Evolutionary conservation across 2,329 filamentous ascomycete genomes (phyloP).

Genomic region (Verticillium tricorpus): DNA sequence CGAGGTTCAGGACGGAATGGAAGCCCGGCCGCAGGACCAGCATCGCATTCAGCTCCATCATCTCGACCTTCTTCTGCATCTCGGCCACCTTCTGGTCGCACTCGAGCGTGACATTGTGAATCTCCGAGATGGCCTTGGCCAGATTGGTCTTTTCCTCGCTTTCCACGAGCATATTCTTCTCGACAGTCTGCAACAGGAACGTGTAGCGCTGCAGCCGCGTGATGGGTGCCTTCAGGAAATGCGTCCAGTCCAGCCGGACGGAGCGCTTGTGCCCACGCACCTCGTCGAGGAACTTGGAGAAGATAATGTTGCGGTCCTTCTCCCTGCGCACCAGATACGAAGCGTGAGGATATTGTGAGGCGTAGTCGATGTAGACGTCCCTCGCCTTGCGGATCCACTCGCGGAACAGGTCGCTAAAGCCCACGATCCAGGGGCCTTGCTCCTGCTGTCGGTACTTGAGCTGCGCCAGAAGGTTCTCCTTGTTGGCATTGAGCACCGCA

Average conservation of each 20-base stretch:
- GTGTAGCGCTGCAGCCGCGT: slow-evolving; percentile 88
- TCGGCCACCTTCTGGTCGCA: slow-evolving; percentile 92
- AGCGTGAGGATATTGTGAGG: slow-evolving; percentile 79
- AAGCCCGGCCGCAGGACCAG: slow-evolving; percentile 83
- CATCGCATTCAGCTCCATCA: slow-evolving; percentile 79
- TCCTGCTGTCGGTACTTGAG: slow-evolving; percentile 96
- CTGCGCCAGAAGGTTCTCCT: slow-evolving; percentile 85
- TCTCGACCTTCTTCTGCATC: slow-evolving; percentile 82
- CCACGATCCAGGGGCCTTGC: slow-evolving; percentile 89
- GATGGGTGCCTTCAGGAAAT: slow-evolving; percentile 88
- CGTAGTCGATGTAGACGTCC: slow-evolving; percentile 86
- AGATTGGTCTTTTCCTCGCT: slow-evolving; percentile 88
- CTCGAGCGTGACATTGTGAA: slow-evolving; percentile 82
- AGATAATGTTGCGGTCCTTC: slow-evolving; percentile 76
- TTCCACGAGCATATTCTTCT: slow-evolving; percentile 78
- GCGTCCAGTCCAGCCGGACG: slow-evolving; percentile 85
- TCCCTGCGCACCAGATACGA: slow-evolving; percentile 81
- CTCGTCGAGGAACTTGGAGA: slow-evolving; percentile 79
- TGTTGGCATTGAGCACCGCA: slow-evolving; percentile 83
- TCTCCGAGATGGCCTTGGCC: slow-evolving; percentile 80
- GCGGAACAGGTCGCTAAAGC: slow-evolving; percentile 94
- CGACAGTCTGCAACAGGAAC: slow-evolving; percentile 75
- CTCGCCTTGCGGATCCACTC: slow-evolving; percentile 98
- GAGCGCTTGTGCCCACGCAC: slow-evolving; percentile 75
- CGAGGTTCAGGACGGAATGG: slow-evolving; percentile 83